Evolutionary conservation across 1,284 basidiomycete species (phyloP).

Genomic region (Boletus mariae): DNA sequence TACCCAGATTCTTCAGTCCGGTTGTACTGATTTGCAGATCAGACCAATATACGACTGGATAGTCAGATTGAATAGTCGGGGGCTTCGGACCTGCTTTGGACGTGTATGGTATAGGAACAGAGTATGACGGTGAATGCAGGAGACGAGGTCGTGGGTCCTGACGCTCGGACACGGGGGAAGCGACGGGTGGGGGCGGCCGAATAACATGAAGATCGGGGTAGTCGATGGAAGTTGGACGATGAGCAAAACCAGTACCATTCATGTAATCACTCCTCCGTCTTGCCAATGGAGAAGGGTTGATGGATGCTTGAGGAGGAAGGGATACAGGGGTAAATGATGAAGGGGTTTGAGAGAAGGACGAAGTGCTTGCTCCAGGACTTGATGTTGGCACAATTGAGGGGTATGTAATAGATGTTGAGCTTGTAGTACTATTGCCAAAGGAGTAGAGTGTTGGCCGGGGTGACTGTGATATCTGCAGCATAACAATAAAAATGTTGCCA

Average conservation of each 20-base stretch:
- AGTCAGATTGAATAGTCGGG: slow-evolving; percentile 65
- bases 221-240: slow-evolving; percentile 58
- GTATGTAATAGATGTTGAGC: slow-evolving; percentile 42
- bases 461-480: slow-evolving; percentile 24
- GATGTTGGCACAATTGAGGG: slow-evolving; percentile 36
- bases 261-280: slow-evolving; percentile 76
- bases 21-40: slow-evolving; percentile 78
- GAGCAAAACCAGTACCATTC: slow-evolving; percentile 61
- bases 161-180: slow-evolving; percentile 61
- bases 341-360: slow-evolving; percentile 30
- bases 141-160: slow-evolving; percentile 62
- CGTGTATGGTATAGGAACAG: slow-evolving; percentile 21
- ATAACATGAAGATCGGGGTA: slow-evolving; percentile 76
- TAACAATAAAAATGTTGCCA: slow-evolving; percentile 10
- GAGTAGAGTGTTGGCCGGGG: slow-evolving; percentile 34
- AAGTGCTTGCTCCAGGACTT: slow-evolving; percentile 35
- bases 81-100: slow-evolving; percentile 37
- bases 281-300: slow-evolving; percentile 64
- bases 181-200: slow-evolving; percentile 74
- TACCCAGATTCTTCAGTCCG: slow-evolving; percentile 94
- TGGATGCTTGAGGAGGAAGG: slow-evolving; percentile 75
- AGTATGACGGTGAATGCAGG: slow-evolving; percentile 32
- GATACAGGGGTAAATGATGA: slow-evolving; percentile 41
- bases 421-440: slow-evolving; percentile 28
- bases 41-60: slow-evolving; percentile 76